These are phyloP conservation scores for Atkinsonella hypoxylon DNA, from an alignment of 2,329 filamentous ascomycete genomes.

Conservation along the genomic window DNA sequence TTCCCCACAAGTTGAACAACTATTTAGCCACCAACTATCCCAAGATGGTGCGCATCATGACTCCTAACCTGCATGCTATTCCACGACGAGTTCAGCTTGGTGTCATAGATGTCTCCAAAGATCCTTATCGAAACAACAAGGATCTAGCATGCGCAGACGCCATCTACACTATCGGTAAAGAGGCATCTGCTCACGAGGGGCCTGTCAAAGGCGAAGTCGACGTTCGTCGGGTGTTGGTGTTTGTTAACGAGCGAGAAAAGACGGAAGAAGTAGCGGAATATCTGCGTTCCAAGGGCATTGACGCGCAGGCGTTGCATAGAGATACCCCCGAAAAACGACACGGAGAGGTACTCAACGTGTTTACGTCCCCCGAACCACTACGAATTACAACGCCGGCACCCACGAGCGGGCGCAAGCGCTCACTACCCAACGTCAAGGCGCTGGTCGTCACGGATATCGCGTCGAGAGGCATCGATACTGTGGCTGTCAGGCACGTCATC, in stretches of 20 bases:
- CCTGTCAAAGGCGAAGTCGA: conserved; percentile 44
- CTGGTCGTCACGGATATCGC: conserved; percentile 90
- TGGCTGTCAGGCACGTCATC: conserved; percentile 82
- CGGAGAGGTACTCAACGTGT: conserved; percentile 62
- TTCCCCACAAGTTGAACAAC: conserved; percentile 77
- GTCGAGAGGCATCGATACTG: conserved; percentile 85
- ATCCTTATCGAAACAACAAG: conserved; percentile 92
- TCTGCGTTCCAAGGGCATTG: conserved; percentile 73
- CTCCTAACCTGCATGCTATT: conserved; percentile 91
- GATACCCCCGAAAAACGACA: conserved; percentile 72
- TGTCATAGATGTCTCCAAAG: conserved; percentile 80
- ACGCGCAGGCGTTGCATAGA: conserved; percentile 72
- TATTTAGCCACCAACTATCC: conserved; percentile 76
- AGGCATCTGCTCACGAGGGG: conserved; percentile 48
- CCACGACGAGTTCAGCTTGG: conserved; percentile 88
- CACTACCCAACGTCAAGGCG: conserved; percentile 69
- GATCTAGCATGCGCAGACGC: conserved; percentile 86
- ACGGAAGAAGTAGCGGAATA: conserved; percentile 71
- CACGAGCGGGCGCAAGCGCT: conserved; percentile 28
- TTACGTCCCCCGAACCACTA: conserved; percentile 44
- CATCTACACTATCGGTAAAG: conserved; percentile 85
- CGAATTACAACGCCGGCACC: conserved; percentile 16
- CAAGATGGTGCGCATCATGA: conserved; percentile 73
- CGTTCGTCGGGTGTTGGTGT: conserved; percentile 80
- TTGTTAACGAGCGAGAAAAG: conserved; percentile 92